Evolutionary conservation across 2,329 filamentous ascomycete genomes (phyloP).

Genomic region (Plectosphaerella cucumerina): DNA sequence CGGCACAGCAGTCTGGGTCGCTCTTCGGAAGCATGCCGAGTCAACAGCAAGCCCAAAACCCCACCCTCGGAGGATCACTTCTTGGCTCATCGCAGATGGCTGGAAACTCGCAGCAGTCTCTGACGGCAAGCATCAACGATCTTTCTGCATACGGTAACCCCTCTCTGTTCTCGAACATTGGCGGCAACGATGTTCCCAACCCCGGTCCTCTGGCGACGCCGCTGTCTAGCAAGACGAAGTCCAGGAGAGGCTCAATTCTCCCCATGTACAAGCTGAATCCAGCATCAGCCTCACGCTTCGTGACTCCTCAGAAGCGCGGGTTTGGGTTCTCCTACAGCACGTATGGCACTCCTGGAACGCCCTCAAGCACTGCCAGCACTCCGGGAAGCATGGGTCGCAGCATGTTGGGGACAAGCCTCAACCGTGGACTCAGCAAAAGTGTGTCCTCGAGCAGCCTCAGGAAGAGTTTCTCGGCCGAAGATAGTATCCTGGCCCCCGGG

Average conservation of each 20-base stretch:
- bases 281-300: slow-evolving; percentile 70
- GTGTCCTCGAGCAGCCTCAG: slow-evolving; percentile 84
- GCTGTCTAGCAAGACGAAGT: slow-evolving; percentile 68
- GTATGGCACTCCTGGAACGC: slow-evolving; percentile 76
- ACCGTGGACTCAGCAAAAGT: slow-evolving; percentile 76
- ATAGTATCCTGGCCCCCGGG: slow-evolving; percentile 80
- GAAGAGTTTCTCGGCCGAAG: slow-evolving; percentile 74
- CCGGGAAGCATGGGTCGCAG: slow-evolving; percentile 65
- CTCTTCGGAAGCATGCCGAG: slow-evolving; percentile 43
- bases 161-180: slow-evolving; percentile 76
- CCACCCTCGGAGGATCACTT: slow-evolving; percentile 47
- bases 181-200: slow-evolving; percentile 58
- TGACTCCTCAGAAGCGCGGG: slow-evolving; percentile 80
- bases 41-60: slow-evolving; percentile 43
- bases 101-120: slow-evolving; percentile 46
- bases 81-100: slow-evolving; percentile 52
- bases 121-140: slow-evolving; percentile 78
- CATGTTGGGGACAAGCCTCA: slow-evolving; percentile 60
- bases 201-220: slow-evolving; percentile 91
- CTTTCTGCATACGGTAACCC: slow-evolving; percentile 87
- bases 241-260: slow-evolving; percentile 73
- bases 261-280: slow-evolving; percentile 87
- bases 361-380: slow-evolving; percentile 63
- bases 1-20: slow-evolving; percentile 38
- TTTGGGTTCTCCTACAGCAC: slow-evolving; percentile 93